phyloP scores from a whole-genome alignment of 2,329 filamentous ascomycete genomes.

The Phialemonium atrogriseum region DNA sequence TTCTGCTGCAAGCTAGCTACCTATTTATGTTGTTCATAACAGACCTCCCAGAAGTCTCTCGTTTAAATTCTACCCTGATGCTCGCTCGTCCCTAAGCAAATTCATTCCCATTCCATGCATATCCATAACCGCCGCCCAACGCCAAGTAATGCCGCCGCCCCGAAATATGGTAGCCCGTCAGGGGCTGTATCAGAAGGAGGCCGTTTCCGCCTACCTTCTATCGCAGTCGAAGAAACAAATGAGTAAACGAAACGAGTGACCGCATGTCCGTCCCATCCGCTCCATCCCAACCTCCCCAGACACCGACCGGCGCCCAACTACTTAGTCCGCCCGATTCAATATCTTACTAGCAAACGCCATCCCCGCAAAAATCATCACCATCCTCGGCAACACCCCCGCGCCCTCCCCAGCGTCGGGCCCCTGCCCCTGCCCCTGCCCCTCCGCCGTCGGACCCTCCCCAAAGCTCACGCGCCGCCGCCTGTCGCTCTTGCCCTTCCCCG shows the following conservation, averaged over 20 bases:
- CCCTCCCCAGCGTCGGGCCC: neutral
- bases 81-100: too few relatives aligned
- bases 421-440: neutral
- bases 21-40: too few relatives aligned
- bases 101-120: too few relatives aligned
- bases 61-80: too few relatives aligned
- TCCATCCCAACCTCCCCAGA: neutral
- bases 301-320: too few relatives aligned
- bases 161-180: neutral
- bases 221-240: too few relatives aligned
- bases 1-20: too few relatives aligned
- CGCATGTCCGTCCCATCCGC: neutral
- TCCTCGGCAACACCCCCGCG: constrained; percentile 13
- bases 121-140: too few relatives aligned
- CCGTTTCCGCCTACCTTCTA: too few relatives aligned
- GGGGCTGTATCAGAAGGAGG: neutral
- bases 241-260: neutral
- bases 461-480: neutral
- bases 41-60: too few relatives aligned
- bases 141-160: too few relatives aligned
- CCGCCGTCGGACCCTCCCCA: neutral
- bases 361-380: constrained; percentile 22
- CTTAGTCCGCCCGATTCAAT: too few relatives aligned
- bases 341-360: constrained; percentile 11
- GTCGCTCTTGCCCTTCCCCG: neutral